phyloP scores from a whole-genome alignment of 1,284 basidiomycete genomes.

The Leccinum laetum region DNA sequence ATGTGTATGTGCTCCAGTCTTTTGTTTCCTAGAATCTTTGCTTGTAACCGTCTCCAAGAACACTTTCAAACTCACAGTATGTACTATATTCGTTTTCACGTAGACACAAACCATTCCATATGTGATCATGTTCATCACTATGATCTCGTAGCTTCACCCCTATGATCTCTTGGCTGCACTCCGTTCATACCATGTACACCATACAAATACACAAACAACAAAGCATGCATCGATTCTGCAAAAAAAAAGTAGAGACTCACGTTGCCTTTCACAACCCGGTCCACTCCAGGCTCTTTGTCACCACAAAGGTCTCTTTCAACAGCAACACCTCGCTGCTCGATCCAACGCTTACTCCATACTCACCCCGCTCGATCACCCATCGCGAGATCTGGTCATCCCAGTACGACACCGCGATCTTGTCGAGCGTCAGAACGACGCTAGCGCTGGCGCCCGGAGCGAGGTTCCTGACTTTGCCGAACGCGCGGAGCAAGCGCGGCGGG shows the following conservation, averaged over 20 bases:
- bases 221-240: neutral
- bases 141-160: neutral
- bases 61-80: neutral
- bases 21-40: neutral
- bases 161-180: neutral
- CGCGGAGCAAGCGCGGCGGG: conserved; percentile 57
- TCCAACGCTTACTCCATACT: conserved; percentile 46
- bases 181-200: neutral
- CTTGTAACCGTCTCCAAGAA: neutral
- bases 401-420: conserved; percentile 60
- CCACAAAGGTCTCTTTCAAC: conserved; percentile 36
- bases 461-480: conserved; percentile 56
- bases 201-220: conserved; percentile 3
- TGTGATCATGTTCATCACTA: neutral
- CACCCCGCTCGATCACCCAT: conserved; percentile 54
- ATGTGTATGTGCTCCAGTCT: neutral
- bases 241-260: neutral
- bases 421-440: conserved; percentile 46
- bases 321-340: conserved; percentile 41
- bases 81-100: neutral
- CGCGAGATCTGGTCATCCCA: conserved; percentile 45
- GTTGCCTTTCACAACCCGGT: conserved; percentile 39
- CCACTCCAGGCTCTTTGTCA: conserved; percentile 52
- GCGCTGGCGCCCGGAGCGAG: conserved; percentile 44
- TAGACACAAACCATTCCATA: neutral